Conservation (phyloP, 2,329 filamentous ascomycete species). For the Knufia petricola region DNA sequence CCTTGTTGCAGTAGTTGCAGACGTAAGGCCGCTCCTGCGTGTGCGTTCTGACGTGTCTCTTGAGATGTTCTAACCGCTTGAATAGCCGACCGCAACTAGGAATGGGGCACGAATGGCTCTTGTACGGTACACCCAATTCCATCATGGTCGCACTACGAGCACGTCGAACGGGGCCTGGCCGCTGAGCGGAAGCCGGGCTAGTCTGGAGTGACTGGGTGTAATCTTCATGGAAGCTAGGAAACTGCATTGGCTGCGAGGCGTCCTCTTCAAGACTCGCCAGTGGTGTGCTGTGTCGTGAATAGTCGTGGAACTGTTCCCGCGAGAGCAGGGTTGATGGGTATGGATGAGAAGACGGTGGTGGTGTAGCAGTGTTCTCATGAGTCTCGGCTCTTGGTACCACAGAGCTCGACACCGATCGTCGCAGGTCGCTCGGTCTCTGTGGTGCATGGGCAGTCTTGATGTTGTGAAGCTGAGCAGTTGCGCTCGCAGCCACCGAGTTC, state of each 20-base stretch:
- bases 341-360: conserved; percentile 44
- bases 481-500: conserved; percentile 52
- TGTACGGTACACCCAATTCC: conserved; percentile 90
- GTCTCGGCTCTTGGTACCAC: conserved; percentile 71
- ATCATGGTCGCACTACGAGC: conserved; percentile 92
- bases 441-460: conserved; percentile 45
- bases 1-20: conserved; percentile 96
- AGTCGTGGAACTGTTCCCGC: conserved; percentile 65
- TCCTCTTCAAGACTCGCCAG: conserved; percentile 75
- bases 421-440: conserved; percentile 80
- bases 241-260: conserved; percentile 60
- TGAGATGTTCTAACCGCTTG: conserved; percentile 98
- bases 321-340: conserved; percentile 61
- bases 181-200: conserved; percentile 41
- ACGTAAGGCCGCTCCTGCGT: conserved; percentile 98
- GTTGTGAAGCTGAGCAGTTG: conserved; percentile 37
- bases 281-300: conserved; percentile 87
- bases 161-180: conserved; percentile 69
- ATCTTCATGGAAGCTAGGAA: conserved; percentile 54
- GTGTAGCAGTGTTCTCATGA: conserved; percentile 2
- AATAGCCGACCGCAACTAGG: conserved; percentile 93
- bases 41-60: conserved; percentile 97
- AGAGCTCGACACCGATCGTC: conserved; percentile 80
- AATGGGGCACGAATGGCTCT: conserved; percentile 98
- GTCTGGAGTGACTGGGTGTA: conserved; percentile 46